phyloP scores from a whole-genome alignment of 2,329 filamentous ascomycete species.

The Fusarium succisae region DNA sequence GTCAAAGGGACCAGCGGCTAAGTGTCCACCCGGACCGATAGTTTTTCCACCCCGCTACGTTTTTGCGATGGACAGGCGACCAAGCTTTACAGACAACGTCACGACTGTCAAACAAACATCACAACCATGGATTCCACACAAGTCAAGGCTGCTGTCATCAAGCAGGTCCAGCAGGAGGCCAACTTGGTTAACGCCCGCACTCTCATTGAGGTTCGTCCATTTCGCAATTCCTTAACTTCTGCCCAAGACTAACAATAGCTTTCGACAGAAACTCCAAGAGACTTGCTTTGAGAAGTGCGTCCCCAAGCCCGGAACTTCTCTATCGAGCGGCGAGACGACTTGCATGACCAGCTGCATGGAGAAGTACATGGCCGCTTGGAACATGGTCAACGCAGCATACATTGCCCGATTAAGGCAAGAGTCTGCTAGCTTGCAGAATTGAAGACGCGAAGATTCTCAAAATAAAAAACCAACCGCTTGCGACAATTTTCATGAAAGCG shows the following conservation, averaged over 20 bases:
- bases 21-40: constrained; percentile 37
- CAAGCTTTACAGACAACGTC: constrained; percentile 26
- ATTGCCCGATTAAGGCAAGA: constrained; percentile 71
- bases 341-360: constrained; percentile 84
- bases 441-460: neutral
- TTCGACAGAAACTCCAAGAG: constrained; percentile 76
- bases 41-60: constrained; percentile 22
- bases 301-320: constrained; percentile 71
- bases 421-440: constrained; percentile 41
- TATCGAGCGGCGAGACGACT: constrained; percentile 73
- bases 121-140: constrained; percentile 65
- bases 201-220: constrained; percentile 70
- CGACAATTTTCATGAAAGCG: neutral
- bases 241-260: constrained; percentile 2
- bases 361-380: constrained; percentile 86
- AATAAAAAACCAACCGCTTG: constrained; percentile 7
- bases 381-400: constrained; percentile 75
- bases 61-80: constrained; percentile 18
- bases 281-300: constrained; percentile 84
- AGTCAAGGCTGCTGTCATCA: constrained; percentile 70
- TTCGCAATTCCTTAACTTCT: constrained; percentile 4
- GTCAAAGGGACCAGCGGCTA: constrained; percentile 52
- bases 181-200: constrained; percentile 74
- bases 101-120: constrained; percentile 31
- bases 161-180: constrained; percentile 71